phyloP scores from a whole-genome alignment of 768 basidiomycete species.

The Inosperma sp. region DNA sequence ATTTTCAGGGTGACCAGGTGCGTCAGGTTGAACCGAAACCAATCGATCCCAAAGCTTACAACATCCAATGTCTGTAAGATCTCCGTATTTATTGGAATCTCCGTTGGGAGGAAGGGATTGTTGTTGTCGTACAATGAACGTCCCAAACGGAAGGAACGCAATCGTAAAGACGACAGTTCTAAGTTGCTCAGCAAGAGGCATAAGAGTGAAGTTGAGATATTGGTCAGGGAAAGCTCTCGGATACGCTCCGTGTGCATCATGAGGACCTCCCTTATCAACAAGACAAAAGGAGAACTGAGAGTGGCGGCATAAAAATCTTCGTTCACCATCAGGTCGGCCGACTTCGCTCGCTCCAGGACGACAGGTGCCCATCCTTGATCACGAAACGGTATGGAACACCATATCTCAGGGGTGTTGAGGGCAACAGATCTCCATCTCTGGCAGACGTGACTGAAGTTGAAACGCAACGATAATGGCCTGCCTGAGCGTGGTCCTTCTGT shows the following conservation, averaged over 20 bases:
- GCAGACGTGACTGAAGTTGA: slow-evolving; percentile 25
- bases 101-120: neutral
- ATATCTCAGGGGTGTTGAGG: neutral
- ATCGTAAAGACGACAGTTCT: neutral
- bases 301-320: neutral
- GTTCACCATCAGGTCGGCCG: neutral
- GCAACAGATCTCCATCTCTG: neutral
- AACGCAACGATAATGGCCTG: slow-evolving; percentile 11
- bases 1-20: neutral
- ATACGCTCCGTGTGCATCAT: neutral
- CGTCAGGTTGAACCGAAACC: neutral
- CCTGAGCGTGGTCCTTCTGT: slow-evolving; percentile 1
- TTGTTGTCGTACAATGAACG: no score
- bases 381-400: neutral
- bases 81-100: neutral
- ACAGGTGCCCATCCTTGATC: neutral
- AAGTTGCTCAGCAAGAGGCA: neutral
- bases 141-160: neutral
- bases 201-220: neutral
- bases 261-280: neutral
- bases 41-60: neutral
- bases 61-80: neutral
- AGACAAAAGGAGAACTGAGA: no score
- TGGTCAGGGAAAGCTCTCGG: neutral
- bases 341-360: slow-evolving; percentile 7